These are phyloP conservation scores for Pseudoscleropodium purum DNA, from an alignment of 225 moss, liverwort and hornwort genomes.

Conservation along the genomic window DNA sequence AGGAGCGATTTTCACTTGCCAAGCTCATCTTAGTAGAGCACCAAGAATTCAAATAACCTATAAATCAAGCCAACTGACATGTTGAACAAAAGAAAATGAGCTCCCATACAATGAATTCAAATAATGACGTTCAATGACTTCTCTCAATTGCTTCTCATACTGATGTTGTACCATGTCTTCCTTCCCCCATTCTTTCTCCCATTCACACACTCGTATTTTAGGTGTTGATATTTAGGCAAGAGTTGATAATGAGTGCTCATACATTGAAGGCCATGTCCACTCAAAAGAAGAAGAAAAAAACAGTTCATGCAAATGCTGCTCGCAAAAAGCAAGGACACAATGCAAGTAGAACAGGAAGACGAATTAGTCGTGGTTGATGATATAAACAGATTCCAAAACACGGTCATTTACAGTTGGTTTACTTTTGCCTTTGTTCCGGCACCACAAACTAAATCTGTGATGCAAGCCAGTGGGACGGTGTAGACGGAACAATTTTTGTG, in stretches of 20 bases:
- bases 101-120: not conserved
- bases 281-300: not conserved
- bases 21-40: not conserved
- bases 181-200: not conserved
- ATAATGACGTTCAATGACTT: not conserved
- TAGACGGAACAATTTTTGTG: slow-evolving; percentile 12
- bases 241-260: not conserved
- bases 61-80: not conserved
- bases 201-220: not conserved
- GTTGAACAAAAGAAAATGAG: not conserved
- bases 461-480: not conserved
- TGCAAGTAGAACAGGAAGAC: not conserved
- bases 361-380: slow-evolving; percentile 2
- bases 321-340: not conserved
- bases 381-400: slow-evolving; percentile 12
- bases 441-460: not conserved
- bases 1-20: not conserved
- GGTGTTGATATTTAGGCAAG: not conserved
- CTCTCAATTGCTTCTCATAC: not conserved
- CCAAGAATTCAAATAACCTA: not conserved
- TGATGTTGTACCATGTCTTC: not conserved
- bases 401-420: slow-evolving; percentile 15
- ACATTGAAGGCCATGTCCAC: not conserved
- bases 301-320: not conserved
- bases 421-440: not conserved